These are phyloP conservation scores for Pelargonium cotyledonis DNA, from an alignment of 441 rosid genomes.

Conservation along the genomic window DNA sequence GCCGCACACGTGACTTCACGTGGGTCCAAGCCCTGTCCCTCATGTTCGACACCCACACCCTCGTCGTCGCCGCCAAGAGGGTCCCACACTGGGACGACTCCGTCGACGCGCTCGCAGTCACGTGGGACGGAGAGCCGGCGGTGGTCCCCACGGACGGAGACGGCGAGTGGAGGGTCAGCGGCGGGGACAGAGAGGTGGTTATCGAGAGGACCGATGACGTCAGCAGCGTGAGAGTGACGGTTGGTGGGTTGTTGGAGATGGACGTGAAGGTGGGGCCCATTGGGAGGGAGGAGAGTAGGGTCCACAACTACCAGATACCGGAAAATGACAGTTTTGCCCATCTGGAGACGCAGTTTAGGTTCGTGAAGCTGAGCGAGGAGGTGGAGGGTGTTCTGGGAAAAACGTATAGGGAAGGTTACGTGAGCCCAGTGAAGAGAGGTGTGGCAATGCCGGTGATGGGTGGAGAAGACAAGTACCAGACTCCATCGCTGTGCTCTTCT, in stretches of 20 bases:
- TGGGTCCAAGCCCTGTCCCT: constrained; percentile 79
- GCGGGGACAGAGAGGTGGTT: constrained; percentile 29
- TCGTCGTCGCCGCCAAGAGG: constrained; percentile 51
- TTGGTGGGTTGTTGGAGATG: constrained; percentile 49
- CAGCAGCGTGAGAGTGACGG: constrained; percentile 45
- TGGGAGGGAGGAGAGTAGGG: constrained; percentile 58
- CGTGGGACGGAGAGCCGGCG: constrained; percentile 38
- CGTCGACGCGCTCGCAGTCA: constrained; percentile 43
- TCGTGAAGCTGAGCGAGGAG: constrained; percentile 37
- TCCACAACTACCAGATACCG: constrained; percentile 63
- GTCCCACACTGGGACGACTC: constrained; percentile 45
- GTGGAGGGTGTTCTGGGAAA: constrained; percentile 83
- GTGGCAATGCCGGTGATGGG: constrained; percentile 85
- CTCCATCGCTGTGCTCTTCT: constrained; percentile 57
- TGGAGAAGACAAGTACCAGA: constrained; percentile 73
- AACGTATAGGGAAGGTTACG: constrained; percentile 64
- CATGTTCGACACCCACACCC: constrained; percentile 59
- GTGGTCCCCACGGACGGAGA: constrained; percentile 42
- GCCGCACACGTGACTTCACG: constrained; percentile 77
- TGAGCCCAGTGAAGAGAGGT: constrained; percentile 61
- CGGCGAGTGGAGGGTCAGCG: constrained; percentile 42
- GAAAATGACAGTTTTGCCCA: constrained; percentile 67
- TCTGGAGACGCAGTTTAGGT: constrained; percentile 75
- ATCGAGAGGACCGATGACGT: constrained; percentile 67
- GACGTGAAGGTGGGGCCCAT: constrained; percentile 54